A percentile compares a stretch with the other conserved stretches of the same genome.
These are phyloP conservation scores for Aurantiochytrium sp. DNA, from an alignment of 108 stramenopile species.

Conservation along the genomic window DNA sequence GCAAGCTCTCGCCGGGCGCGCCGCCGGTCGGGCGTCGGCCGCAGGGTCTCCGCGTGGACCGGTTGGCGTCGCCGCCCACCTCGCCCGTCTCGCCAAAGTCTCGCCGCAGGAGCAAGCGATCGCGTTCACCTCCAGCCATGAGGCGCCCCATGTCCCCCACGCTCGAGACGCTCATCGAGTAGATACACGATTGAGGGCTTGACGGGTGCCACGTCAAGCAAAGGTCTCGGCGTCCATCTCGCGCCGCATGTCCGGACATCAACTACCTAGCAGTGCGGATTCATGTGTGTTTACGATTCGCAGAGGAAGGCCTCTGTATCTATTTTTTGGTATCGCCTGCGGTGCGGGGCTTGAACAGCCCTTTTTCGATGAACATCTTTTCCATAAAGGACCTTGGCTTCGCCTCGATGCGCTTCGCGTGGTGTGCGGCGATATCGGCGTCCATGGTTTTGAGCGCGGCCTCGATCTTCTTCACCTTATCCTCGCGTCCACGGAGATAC, in stretches of 20 bases:
- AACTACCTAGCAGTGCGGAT: too few relatives aligned
- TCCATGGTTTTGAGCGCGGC: neutral
- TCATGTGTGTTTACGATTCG: too few relatives aligned
- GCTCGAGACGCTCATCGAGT: neutral
- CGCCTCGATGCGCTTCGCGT: neutral
- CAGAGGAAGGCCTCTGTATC: neutral
- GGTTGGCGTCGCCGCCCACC: neutral
- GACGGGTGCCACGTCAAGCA: too few relatives aligned
- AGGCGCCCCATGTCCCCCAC: neutral
- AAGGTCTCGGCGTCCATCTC: too few relatives aligned
- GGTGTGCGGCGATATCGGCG: neutral
- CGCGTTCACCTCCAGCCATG: neutral
- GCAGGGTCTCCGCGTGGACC: neutral
- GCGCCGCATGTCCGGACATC: too few relatives aligned
- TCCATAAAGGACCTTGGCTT: slow-evolving; percentile 13
- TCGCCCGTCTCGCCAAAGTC: neutral
- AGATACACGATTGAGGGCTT: too few relatives aligned
- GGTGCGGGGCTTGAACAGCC: neutral
- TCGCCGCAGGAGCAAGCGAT: neutral
- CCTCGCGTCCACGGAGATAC: neutral
- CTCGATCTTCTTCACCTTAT: neutral
- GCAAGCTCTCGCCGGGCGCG: neutral
- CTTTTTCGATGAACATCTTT: neutral
- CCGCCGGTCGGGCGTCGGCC: neutral
- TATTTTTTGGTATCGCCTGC: neutral